Evolutionary conservation across 805 yeast species (phyloP).

Genomic region (Saccharomycopsis schoenii): DNA sequence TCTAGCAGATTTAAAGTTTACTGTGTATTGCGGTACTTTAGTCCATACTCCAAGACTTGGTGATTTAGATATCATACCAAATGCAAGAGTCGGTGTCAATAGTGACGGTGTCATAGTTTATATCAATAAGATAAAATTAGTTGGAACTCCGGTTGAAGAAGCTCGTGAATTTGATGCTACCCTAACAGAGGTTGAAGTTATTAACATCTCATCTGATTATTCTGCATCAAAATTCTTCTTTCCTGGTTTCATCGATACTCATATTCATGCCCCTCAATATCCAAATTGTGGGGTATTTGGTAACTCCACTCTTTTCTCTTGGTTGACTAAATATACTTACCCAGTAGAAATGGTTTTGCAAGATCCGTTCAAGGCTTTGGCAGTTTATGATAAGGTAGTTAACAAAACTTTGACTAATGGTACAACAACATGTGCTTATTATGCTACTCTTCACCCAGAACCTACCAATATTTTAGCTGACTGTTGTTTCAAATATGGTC

Average conservation of each 20-base stretch:
- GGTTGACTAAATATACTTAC: background rate
- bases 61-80: conserved; percentile 41
- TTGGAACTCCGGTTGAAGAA: background rate
- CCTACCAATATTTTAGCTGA: background rate
- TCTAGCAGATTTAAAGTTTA: conserved; percentile 12
- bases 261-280: background rate
- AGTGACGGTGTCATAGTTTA: conserved; percentile 39
- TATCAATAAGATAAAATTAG: background rate
- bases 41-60: conserved; percentile 60
- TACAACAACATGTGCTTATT: background rate
- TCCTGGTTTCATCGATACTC: background rate
- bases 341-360: background rate
- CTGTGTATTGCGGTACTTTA: conserved; percentile 43
- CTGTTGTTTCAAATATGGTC: background rate
- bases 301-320: background rate
- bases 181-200: background rate
- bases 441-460: background rate
- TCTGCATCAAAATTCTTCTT: background rate
- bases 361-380: background rate
- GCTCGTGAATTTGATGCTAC: background rate
- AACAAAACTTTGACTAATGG: background rate
- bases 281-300: background rate
- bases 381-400: background rate
- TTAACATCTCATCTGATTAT: background rate
- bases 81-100: conserved; percentile 46